A percentile compares a stretch with the other conserved stretches of the same genome.
Conservation (phyloP, 352 stramenopile genomes). For the Globisporangium splendens region DNA sequence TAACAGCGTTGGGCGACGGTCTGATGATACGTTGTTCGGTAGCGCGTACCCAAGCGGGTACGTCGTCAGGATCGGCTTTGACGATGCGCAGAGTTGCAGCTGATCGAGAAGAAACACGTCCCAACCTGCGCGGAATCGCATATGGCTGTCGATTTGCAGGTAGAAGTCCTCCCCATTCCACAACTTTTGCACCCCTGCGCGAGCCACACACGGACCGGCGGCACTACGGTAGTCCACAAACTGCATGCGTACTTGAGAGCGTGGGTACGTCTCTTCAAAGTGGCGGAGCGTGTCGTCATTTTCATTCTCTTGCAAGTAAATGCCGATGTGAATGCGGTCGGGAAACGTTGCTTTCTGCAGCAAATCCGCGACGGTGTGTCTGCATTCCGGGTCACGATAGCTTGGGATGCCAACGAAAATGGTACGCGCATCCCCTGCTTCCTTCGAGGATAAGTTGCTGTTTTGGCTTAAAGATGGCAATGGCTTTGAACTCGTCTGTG, state of each 20-base stretch:
- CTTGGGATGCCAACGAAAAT: conserved; percentile 95
- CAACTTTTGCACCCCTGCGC: conserved; percentile 73
- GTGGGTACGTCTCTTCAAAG: conserved; percentile 31
- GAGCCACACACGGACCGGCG: conserved; percentile 88
- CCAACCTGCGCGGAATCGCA: conserved; percentile 83
- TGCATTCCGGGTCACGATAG: conserved; percentile 91
- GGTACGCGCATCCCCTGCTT: conserved; percentile 10
- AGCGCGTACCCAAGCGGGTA: conserved; percentile 92
- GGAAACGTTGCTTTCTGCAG: conserved; percentile 56
- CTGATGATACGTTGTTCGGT: conserved; percentile 50
- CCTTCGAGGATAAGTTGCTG: too few relatives aligned
- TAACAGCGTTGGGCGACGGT: conserved; percentile 53
- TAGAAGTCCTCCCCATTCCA: conserved; percentile 86
- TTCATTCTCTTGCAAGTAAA: conserved; percentile 85
- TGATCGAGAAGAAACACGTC: conserved; percentile 88
- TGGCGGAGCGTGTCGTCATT: conserved; percentile 37
- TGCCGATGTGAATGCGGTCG: conserved; percentile 73
- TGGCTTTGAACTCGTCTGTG: neutral
- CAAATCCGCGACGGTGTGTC: conserved; percentile 79
- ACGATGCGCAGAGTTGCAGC: conserved; percentile 36
- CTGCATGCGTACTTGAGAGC: conserved; percentile 37
- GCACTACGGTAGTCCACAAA: conserved; percentile 73
- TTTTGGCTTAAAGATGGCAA: neutral
- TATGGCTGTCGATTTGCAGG: conserved; percentile 96
- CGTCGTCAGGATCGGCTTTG: conserved; percentile 88